Conservation (phyloP, 1,284 basidiomycete species). For the Pisolithus thermaeus region DNA sequence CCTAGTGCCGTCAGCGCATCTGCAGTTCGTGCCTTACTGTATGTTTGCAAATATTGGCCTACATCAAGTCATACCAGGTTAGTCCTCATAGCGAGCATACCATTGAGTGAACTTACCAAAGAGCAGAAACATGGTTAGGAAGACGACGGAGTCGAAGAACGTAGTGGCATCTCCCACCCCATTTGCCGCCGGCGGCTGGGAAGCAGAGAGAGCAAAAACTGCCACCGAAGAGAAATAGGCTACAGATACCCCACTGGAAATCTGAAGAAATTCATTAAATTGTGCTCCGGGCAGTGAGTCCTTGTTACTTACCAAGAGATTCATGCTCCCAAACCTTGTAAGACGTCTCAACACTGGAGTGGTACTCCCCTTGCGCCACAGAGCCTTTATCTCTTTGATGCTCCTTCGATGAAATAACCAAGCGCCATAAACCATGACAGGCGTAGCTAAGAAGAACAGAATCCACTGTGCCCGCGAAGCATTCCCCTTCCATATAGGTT, state of each 20-base stretch:
- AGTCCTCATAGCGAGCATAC: background rate
- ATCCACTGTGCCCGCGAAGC: constrained; percentile 54
- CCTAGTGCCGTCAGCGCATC: constrained; percentile 71
- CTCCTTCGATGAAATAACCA: constrained; percentile 52
- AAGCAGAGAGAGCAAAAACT: constrained; percentile 58
- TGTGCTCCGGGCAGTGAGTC: background rate
- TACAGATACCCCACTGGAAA: constrained; percentile 67
- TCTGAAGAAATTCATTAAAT: constrained; percentile 26
- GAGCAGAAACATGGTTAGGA: constrained; percentile 77
- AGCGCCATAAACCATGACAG: constrained; percentile 66
- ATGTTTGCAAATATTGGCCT: constrained; percentile 62
- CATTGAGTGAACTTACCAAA: constrained; percentile 41
- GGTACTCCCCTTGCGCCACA: constrained; percentile 52
- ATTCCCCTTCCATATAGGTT: constrained; percentile 60
- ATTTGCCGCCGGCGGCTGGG: constrained; percentile 31
- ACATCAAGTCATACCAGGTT: background rate
- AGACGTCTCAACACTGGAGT: constrained; percentile 51
- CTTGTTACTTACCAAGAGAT: constrained; percentile 50
- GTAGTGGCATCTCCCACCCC: constrained; percentile 49
- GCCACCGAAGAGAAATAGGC: constrained; percentile 76
- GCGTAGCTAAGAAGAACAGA: constrained; percentile 62
- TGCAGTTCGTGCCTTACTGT: constrained; percentile 60
- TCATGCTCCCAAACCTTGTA: constrained; percentile 80
- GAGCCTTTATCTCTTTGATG: constrained; percentile 48
- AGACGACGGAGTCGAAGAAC: constrained; percentile 79